Percentiles rank a stretch among this genome's conserved stretches.
phyloP scores from a whole-genome alignment of 352 stramenopile genomes.

The Lagenidium sp. region DNA sequence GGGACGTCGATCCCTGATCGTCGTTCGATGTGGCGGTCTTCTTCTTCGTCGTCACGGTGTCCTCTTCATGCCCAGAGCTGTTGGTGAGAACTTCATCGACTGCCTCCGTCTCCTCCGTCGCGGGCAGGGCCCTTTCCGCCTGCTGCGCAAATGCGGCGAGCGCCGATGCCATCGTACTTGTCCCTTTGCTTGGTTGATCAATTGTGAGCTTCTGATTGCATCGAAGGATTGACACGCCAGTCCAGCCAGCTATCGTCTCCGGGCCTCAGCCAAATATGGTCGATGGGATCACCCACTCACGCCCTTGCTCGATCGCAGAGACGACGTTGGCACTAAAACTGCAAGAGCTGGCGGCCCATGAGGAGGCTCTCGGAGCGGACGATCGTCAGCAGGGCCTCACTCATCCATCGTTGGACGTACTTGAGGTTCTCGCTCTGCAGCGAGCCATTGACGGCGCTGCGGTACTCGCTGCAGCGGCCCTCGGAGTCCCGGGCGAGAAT shows the following conservation, averaged over 20 bases:
- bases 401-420: slow-evolving; percentile 13
- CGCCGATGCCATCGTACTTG: slow-evolving; percentile 27
- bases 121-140: slow-evolving; percentile 16
- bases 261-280: no score
- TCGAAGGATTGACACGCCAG: no score
- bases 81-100: no score
- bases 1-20: no score
- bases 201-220: no score
- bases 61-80: no score
- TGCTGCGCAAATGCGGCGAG: slow-evolving; percentile 28
- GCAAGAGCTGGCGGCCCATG: not conserved
- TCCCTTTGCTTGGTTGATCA: no score
- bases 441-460: slow-evolving; percentile 6
- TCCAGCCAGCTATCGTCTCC: no score
- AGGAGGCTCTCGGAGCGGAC: slow-evolving; percentile 7
- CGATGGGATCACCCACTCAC: no score
- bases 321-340: not conserved
- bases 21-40: slow-evolving; percentile 6
- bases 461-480: not conserved
- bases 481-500: not conserved
- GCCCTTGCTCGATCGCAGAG: no score
- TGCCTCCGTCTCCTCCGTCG: slow-evolving; percentile 19
- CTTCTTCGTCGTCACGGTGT: no score
- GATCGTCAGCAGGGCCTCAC: slow-evolving; percentile 5
- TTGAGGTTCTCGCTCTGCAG: not conserved